phyloP scores from a whole-genome alignment of 75 land plant species.

The Ceratopteris richardii region DNA sequence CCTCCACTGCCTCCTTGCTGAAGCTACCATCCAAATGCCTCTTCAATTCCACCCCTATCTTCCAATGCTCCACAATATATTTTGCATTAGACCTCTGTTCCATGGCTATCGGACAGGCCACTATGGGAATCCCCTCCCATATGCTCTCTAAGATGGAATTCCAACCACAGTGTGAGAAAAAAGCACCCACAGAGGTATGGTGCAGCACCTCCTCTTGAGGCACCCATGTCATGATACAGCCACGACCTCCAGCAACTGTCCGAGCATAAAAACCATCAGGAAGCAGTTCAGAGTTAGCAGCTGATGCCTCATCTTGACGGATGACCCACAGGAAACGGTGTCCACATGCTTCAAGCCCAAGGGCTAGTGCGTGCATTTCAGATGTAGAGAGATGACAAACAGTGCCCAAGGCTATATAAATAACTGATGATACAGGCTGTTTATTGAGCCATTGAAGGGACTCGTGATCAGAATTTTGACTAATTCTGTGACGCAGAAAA shows the following conservation, averaged over 20 bases:
- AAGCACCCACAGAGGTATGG: conserved; percentile 18
- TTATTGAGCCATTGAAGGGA: too few relatives aligned
- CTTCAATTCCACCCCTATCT: conserved; percentile 35
- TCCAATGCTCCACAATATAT: conserved; percentile 23
- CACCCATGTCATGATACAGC: conserved; percentile 17
- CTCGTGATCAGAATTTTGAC: too few relatives aligned
- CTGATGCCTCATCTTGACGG: too few relatives aligned
- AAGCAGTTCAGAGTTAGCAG: too few relatives aligned
- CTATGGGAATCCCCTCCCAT: conserved; percentile 31
- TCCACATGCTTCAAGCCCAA: too few relatives aligned
- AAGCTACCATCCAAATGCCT: conserved; percentile 11
- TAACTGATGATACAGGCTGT: too few relatives aligned
- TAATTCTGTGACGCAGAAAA: too few relatives aligned
- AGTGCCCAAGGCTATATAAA: too few relatives aligned
- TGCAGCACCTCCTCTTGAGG: conserved; percentile 19
- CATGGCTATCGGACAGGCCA: conserved; percentile 41
- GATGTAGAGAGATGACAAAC: too few relatives aligned
- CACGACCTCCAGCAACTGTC: conserved; percentile 1
- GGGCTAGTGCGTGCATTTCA: too few relatives aligned
- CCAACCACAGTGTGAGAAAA: conserved; percentile 46
- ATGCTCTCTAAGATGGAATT: conserved; percentile 39
- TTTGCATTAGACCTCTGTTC: conserved; percentile 40
- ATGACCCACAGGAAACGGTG: too few relatives aligned
- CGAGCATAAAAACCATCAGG: too few relatives aligned
- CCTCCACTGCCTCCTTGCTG: conserved; percentile 17